Base-by-base conservation (phyloP, 306 rosid genomes). In the Vigna hirtella region DNA sequence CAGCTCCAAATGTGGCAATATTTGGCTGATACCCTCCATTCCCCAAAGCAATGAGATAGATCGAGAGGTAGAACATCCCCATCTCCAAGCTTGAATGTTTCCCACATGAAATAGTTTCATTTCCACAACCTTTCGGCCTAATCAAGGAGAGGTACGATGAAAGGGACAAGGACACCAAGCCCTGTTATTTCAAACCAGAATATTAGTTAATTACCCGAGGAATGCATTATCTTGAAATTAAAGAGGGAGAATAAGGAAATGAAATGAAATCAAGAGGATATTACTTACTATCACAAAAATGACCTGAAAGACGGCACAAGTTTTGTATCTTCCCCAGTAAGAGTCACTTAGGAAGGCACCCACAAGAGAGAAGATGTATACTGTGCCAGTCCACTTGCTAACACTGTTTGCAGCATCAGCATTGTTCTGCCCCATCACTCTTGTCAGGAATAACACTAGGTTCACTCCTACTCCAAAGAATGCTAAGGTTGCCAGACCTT, bases 121-220 rank as follows among this genome's bases (percentile, higher is more conserved):
- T 87, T 11, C 98, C 98, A 90, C 98, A 94, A 22, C 90, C 97
- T 82, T 78, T 85, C 0, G 98, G 97, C 53, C 77, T 94, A 9
- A 94, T 77, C 87, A 94, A 83, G 77, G 86, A 86, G 13, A 92
- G 52, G 78, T 88, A 87, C 1, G 98, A 83, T 61, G 98, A 79
- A 18, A 94, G 40, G 3, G 98, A 92, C 73, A 94, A 69, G 6
- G 87, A 85, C 42, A 81, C 81, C 72, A 92, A 78, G 42, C 98
- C 98, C 98, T 94, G 87, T 69, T 65, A 50, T 18, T 62, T 64
- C 28, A 71, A 79, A 83, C 18, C 32, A 58, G 26, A 22, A 81
- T 24, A 77, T 66, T 66, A 1, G 30, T 77, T 34, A n/a, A 10
- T 28, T 28, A 67, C 20, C 66, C 16, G 42, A n/a, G 47, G 40